Base-by-base conservation (phyloP, 345 rosid species). In the Arabis alpina region DNA sequence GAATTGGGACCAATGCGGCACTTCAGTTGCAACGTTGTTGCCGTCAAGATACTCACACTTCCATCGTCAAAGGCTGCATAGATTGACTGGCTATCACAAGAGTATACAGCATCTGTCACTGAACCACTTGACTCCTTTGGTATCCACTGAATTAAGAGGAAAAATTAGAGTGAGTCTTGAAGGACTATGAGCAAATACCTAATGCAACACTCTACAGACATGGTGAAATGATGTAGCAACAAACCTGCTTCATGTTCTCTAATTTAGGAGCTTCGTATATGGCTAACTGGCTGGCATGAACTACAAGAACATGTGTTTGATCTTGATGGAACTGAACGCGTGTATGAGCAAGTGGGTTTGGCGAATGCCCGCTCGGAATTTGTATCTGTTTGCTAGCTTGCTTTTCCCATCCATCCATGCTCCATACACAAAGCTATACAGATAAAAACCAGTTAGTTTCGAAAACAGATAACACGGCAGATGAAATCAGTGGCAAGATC, bases 341-440 rank as follows among this genome's bases (percentile, higher is more conserved):
- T 37, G 84, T 81, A 54, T 75, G 80, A 39, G 81, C 73, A 47
- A 72, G 77, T 68, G 76, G 77, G 43, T 75, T 68, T 75, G 80
- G 66, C 3, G 58, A 55, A 66, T 64, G 75, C 58, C 77, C 73
- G 25, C 59, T 71, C 3, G 80, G 82, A 63, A 81, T 68, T 59
- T 62, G 77, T 64, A 78, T 68, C 72, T 70, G 80, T 66, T 80
- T 80, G 63, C 69, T 67, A 39, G 77, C 65, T 69, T 71, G 84
- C 63, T 82, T 90, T 75, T 86, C 93, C 97, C 97, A 90, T 50
- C 83, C 87, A 71, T 90, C 93, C 58, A 81, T 82, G 79, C 84
- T 90, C 92, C 93, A 88, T 62, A 83, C 81, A 68, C 87, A 88
- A 19, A 90, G 76, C 97, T 90, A 41, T 67, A 64, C 72, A 74